phyloP scores from a whole-genome alignment of 2,329 filamentous ascomycete species.

The Myriosclerotinia curreyana region DNA sequence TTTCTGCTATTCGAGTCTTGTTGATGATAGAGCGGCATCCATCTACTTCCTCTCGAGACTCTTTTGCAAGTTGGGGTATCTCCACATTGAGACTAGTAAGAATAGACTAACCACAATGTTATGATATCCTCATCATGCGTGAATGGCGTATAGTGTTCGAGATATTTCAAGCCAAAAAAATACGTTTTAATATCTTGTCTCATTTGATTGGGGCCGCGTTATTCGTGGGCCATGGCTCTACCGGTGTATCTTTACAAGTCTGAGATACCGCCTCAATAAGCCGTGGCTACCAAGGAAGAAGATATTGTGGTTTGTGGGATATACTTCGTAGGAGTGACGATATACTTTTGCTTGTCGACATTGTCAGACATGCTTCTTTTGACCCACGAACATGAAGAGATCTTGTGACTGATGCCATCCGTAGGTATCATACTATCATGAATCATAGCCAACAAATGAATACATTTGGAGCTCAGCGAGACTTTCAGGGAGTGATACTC shows the following conservation, averaged over 20 bases:
- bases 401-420: slow-evolving; percentile 21
- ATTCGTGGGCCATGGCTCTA: slow-evolving; percentile 43
- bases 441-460: slow-evolving; percentile 52
- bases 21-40: slow-evolving; percentile 29
- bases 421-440: slow-evolving; percentile 55
- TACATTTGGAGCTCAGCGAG: slow-evolving; percentile 54
- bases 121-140: neutral
- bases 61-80: slow-evolving; percentile 37
- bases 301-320: slow-evolving; percentile 45
- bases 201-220: slow-evolving; percentile 45
- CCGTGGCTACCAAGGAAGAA: slow-evolving; percentile 41
- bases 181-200: slow-evolving; percentile 47
- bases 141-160: neutral
- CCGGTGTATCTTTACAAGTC: slow-evolving; percentile 42
- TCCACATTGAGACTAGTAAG: slow-evolving; percentile 42
- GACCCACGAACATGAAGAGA: neutral
- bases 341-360: slow-evolving; percentile 48
- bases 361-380: slow-evolving; percentile 37
- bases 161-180: slow-evolving; percentile 7
- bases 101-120: slow-evolving; percentile 15
- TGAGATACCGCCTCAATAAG: slow-evolving; percentile 41
- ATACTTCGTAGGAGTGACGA: slow-evolving; percentile 46
- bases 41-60: slow-evolving; percentile 33
- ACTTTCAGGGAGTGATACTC: slow-evolving; percentile 59
- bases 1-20: slow-evolving; percentile 16